phyloP scores from a whole-genome alignment of 75 land plant species.

The Isoetes taiwanensis region DNA sequence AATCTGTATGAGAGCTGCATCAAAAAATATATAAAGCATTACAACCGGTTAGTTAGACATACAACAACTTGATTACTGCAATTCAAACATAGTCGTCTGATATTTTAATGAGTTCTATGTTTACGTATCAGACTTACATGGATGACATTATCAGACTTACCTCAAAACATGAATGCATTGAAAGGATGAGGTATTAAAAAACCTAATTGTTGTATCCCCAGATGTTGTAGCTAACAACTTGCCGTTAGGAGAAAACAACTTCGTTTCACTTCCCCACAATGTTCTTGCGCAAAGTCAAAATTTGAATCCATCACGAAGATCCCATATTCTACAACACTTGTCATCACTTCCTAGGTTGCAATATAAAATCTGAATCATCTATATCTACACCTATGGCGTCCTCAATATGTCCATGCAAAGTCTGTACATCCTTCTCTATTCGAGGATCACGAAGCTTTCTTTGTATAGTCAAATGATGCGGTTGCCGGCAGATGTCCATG shows the following conservation, averaged over 20 bases:
- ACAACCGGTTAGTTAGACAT: too few species aligned
- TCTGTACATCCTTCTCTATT: background rate
- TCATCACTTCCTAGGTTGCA: slow-evolving; percentile 2
- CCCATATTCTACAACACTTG: slow-evolving; percentile 1
- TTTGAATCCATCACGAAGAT: background rate
- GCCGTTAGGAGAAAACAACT: background rate
- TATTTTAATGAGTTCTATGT: too few species aligned
- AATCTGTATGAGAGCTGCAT: background rate
- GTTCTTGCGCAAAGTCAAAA: background rate
- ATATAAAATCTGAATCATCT: background rate
- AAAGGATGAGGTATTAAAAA: background rate
- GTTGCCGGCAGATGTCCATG: background rate
- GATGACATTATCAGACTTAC: too few species aligned
- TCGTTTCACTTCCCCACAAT: background rate
- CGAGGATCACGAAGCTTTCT: background rate
- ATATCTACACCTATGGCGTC: slow-evolving; percentile 4
- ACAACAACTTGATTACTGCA: too few species aligned
- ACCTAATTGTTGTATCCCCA: background rate
- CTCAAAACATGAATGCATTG: slow-evolving; percentile 1
- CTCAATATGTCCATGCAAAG: background rate
- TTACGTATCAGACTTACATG: too few species aligned
- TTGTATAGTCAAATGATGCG: background rate
- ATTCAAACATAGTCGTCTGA: too few species aligned
- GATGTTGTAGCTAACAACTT: background rate
- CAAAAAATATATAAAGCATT: too few species aligned